These are phyloP conservation scores for Ophiocordyceps camponoti-leonardi DNA, from an alignment of 2,329 filamentous ascomycete genomes.

Conservation along the genomic window DNA sequence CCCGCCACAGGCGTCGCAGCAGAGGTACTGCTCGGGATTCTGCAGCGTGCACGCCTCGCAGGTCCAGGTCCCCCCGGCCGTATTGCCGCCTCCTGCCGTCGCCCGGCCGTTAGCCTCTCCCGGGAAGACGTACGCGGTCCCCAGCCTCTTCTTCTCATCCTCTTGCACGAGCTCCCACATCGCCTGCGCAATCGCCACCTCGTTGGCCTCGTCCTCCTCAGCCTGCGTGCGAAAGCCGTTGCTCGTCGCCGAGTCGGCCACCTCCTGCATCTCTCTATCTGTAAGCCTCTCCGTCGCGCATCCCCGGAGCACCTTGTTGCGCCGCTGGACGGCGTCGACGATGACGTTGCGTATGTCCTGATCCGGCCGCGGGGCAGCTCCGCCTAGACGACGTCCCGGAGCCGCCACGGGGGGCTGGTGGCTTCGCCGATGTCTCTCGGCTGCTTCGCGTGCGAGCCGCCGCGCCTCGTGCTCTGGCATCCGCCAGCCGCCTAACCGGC, in stretches of 20 bases:
- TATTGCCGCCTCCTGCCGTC: constrained; percentile 19
- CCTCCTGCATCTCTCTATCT: constrained; percentile 46
- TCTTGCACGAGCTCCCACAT: constrained; percentile 76
- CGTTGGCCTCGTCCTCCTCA: constrained; percentile 79
- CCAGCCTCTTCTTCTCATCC: constrained; percentile 39
- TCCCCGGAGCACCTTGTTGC: constrained; percentile 48
- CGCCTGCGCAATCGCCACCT: constrained; percentile 70
- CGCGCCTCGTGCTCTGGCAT: constrained; percentile 59
- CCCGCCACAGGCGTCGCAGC: constrained; percentile 38
- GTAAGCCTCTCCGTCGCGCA: constrained; percentile 58
- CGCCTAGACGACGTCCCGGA: constrained; percentile 58
- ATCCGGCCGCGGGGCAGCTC: constrained; percentile 32
- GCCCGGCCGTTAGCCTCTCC: constrained; percentile 31
- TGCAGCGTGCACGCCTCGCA: constrained; percentile 39
- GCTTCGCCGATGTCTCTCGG: constrained; percentile 48
- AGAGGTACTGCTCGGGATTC: constrained; percentile 31
- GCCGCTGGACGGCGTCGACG: constrained; percentile 51
- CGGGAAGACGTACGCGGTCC: constrained; percentile 31
- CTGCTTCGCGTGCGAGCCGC: constrained; percentile 54
- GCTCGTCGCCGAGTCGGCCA: constrained; percentile 43
- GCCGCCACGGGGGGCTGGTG: constrained; percentile 36
- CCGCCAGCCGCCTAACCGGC: constrained; percentile 48
- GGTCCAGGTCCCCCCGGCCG: constrained; percentile 23
- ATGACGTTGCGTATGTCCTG: constrained; percentile 58
- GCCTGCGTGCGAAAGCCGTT: constrained; percentile 71